Conservation (phyloP, 2,329 filamentous ascomycete species). For the Pezicula radicicola region DNA sequence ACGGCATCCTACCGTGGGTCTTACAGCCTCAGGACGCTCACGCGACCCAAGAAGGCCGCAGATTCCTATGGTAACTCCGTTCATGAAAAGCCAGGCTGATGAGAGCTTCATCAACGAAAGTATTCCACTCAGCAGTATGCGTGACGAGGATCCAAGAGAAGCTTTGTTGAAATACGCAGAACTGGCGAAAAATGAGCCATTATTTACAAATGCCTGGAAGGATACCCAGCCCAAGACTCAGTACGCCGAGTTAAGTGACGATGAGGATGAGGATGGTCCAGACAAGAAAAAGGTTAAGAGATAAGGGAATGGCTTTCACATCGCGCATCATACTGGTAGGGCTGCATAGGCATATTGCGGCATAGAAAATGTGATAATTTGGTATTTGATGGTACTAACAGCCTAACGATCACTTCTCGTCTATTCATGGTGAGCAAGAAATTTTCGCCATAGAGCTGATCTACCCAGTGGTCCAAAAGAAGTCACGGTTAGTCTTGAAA, state of each 20-base stretch:
- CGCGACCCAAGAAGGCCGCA: constrained; percentile 83
- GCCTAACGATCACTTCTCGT: no score
- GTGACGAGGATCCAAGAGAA: constrained; percentile 93
- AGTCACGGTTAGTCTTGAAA: no score
- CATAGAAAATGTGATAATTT: no score
- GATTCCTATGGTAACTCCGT: constrained; percentile 80
- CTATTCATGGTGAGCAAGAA: no score
- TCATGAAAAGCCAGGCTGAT: constrained; percentile 86
- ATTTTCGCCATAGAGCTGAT: no score
- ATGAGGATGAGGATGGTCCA: constrained; percentile 66
- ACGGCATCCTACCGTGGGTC: constrained; percentile 66
- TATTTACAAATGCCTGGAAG: constrained; percentile 93
- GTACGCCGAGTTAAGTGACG: constrained; percentile 86
- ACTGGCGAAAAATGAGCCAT: constrained; percentile 84
- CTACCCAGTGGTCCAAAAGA: no score
- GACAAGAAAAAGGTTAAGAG: constrained; percentile 61
- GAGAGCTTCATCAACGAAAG: constrained; percentile 84
- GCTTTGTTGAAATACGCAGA: constrained; percentile 94
- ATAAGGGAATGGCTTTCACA: constrained; percentile 1
- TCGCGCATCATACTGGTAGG: not conserved
- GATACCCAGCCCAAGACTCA: constrained; percentile 89
- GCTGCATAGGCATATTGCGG: no score
- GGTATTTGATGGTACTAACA: no score
- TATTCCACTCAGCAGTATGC: constrained; percentile 87
- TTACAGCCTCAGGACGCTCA: constrained; percentile 74